Evolutionary conservation across 2,329 filamentous ascomycete species (phyloP), one percentile per base, ranked within the genome.

Genomic region (Didymella pinodella): DNA sequence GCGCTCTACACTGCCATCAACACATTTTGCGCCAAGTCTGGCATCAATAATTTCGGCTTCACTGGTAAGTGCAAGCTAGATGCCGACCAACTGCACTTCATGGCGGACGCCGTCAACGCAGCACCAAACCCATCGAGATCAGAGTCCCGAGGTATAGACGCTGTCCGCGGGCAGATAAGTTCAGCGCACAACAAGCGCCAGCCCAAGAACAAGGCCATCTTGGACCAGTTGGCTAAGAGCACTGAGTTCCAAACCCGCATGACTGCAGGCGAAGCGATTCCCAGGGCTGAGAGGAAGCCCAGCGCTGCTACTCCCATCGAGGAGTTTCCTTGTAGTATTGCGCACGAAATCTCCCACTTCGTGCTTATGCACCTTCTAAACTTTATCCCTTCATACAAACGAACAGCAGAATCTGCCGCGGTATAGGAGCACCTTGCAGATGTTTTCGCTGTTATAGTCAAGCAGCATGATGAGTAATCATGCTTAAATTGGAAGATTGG

Each of bases 161-260:
- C 63, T 12, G 50, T 63, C 0, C 58, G 63, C 2, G 51, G 61
- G 2, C 58, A 65, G 48, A 62, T 65, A 20, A 22, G 25, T 6
- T 54, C 61, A 3, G 56, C 63, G 8, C 61, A 62, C 36, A 52
- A 31, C 25, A 54, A 40, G 3, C 12, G 36, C 2, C 38, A 31
- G 16, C 55, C 55, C 1, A 65, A 65, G 50, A 62, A 60, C 22
- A 54, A 54, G 18, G 50, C 50, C 0, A 38, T 65, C 18, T 54
- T 54, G 16, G 52, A 57, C 10, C 26, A 64, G 26, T 16, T 44
- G n/a, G 26, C 5, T 2, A 48, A 14, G 12, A 58, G 56, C 5
- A 16, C 12, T 3, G 41, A 16, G 7, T 16, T 62, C 16, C 54
- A 58, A 7, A 31, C n/a, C 8, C 31, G 50, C 32, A 28, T 59